Conservation (phyloP, 768 basidiomycete species). For the Leccinum disarticulatum region DNA sequence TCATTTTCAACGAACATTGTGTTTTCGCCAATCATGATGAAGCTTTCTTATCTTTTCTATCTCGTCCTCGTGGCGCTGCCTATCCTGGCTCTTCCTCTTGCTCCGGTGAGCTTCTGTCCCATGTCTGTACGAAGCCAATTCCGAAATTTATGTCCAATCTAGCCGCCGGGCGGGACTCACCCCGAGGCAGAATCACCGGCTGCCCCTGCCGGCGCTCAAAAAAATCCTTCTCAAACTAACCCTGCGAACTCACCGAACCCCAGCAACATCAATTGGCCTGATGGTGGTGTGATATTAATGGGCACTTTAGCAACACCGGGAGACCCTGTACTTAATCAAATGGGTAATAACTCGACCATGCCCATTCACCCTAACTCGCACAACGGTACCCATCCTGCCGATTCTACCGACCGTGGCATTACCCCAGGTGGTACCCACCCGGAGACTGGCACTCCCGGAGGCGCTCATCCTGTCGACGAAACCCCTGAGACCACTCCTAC, state of each 20-base stretch:
- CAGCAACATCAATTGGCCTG: background rate
- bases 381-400: background rate
- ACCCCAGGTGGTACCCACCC: too few species aligned
- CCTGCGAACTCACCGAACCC: background rate
- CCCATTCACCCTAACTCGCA: background rate
- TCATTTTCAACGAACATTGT: background rate
- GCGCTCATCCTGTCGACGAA: too few species aligned
- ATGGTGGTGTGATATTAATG: background rate
- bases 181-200: too few species aligned
- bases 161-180: background rate
- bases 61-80: background rate
- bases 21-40: background rate
- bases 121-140: background rate
- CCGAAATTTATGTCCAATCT: background rate
- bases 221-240: background rate
- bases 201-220: too few species aligned
- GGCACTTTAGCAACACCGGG: background rate
- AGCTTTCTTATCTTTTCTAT: background rate
- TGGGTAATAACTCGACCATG: background rate
- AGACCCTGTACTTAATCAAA: background rate
- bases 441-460: background rate
- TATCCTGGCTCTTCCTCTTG: background rate
- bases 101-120: background rate
- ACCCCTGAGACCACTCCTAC: too few species aligned
- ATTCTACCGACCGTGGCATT: too few species aligned